Base-by-base conservation (phyloP, 2,329 filamentous ascomycete genomes). In the Hypomyces perniciosus region DNA sequence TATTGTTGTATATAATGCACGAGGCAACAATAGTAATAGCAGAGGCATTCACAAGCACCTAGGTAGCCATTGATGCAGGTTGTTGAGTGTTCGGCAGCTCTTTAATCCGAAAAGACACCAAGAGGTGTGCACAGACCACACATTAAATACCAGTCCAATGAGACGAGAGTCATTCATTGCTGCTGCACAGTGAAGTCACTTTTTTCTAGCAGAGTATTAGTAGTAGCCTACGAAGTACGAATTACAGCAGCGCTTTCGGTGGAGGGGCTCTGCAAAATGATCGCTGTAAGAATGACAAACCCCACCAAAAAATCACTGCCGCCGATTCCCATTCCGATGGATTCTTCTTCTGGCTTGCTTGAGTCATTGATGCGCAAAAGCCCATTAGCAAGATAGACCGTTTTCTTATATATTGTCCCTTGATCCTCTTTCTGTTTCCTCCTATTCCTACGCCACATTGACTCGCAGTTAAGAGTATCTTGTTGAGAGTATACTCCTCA, bases 91-190 rank as follows among this genome's bases (percentile, higher is more conserved):
- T 42, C 37, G 52, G 43, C 13, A 27, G 20, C n/a, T 57, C 30
- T 28, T 60, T 62, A 54, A 59, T 60, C 61, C 65, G 65, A 26
- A 40, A 51, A 41, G 34, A 1, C 2, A 6, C 31, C 31, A 28
- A 4, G 6, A 7, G 3, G 0, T 0, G 4, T 26, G 66, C 66
- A 68, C 64, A 56, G 65, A 67, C 64, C 66, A 63, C 54, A 68
- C 57, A 62, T 68, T 68, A 68, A 64, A 58, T 54, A n/a, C 45
- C 35, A 7, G 13, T 6, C 47, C 46, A 53, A 50, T 50, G 35
- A 29, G 9, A 43, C 27, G 34, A n/a, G 30, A 26, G 6, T 20
- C 48, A 49, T 49, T 53, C 33, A 30, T 42, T 9, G 20, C 20
- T 9, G 20, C 20, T 20, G 20, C 20, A 20, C 20, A 20, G 20